phyloP scores from a whole-genome alignment of 140 eudicot species.

The Bidens hawaiensis region DNA sequence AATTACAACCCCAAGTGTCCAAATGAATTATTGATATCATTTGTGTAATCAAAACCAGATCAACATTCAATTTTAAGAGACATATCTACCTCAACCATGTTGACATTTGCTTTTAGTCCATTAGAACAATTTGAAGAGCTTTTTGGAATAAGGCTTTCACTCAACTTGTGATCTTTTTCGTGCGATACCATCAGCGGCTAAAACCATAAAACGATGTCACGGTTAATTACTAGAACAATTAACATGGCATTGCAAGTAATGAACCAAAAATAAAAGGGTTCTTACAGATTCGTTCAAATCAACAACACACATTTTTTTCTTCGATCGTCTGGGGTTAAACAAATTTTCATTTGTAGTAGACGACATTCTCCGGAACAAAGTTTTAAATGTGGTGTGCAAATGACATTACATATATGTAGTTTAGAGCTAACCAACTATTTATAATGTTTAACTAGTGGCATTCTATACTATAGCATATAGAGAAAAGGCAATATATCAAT shows the following conservation, averaged over 20 bases:
- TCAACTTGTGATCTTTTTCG: conserved; percentile 19
- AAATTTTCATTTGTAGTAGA: conserved; percentile 5
- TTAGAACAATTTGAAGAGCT: conserved; percentile 21
- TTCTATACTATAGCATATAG: background rate
- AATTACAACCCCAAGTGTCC: background rate
- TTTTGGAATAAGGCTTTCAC: conserved; percentile 17
- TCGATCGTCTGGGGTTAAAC: conserved; percentile 6
- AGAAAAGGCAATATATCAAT: conserved; percentile 1
- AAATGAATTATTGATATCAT: background rate
- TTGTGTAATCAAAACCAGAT: background rate
- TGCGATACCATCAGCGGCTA: conserved; percentile 26
- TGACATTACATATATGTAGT: background rate
- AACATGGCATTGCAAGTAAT: background rate
- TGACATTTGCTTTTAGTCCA: conserved; percentile 28
- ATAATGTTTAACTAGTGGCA: conserved; percentile 5
- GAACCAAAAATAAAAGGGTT: background rate
- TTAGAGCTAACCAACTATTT: conserved; percentile 9
- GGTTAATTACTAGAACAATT: background rate
- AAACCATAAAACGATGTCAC: conserved; percentile 1
- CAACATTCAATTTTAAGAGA: background rate
- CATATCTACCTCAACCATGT: conserved; percentile 32
- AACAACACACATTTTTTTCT: conserved; percentile 13
- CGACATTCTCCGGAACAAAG: conserved; percentile 9
- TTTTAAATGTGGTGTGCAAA: background rate
- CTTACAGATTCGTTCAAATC: conserved; percentile 33